A percentile compares a stretch with the other conserved stretches of the same genome.
Evolutionary conservation across 2,329 filamentous ascomycete genomes (phyloP).

Genomic region (Penicillium sp.): DNA sequence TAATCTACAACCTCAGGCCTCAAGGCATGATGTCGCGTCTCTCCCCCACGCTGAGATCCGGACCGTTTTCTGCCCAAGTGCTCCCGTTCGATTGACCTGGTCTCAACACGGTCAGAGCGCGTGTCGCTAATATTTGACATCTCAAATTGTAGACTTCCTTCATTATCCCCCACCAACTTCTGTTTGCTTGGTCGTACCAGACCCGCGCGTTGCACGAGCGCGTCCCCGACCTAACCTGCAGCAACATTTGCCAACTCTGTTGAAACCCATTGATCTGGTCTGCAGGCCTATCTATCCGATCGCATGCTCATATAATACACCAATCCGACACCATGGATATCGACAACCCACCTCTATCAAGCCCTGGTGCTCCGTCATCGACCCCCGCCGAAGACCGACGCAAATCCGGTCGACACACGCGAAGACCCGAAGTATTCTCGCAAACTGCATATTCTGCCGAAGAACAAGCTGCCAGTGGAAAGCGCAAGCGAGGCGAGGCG

Average conservation of each 20-base stretch:
- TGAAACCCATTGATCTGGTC: neutral
- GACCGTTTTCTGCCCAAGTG: slow-evolving; percentile 4
- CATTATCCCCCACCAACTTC: neutral
- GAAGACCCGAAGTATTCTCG: slow-evolving; percentile 44
- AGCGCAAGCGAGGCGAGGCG: slow-evolving; percentile 50
- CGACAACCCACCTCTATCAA: slow-evolving; percentile 14
- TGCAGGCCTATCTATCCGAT: neutral
- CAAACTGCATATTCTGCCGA: slow-evolving; percentile 33
- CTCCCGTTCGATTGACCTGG: neutral
- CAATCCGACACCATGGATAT: slow-evolving; percentile 18
- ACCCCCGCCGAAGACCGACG: slow-evolving; percentile 36
- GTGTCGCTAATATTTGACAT: neutral
- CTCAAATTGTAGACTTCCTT: neutral
- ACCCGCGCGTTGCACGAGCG: slow-evolving; percentile 24
- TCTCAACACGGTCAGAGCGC: neutral
- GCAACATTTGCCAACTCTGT: neutral
- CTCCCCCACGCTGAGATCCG: slow-evolving; percentile 4
- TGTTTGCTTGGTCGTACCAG: slow-evolving; percentile 17
- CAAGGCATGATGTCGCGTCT: slow-evolving; percentile 11
- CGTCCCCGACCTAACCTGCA: slow-evolving; percentile 18
- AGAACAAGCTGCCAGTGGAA: slow-evolving; percentile 33
- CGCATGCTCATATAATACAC: slow-evolving; percentile 1
- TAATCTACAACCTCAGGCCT: slow-evolving; percentile 5
- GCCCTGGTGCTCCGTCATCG: slow-evolving; percentile 12
- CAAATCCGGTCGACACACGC: slow-evolving; percentile 45